Evolutionary conservation across 306 rosid genomes (phyloP).

Genomic region (Castanospermum australe): DNA sequence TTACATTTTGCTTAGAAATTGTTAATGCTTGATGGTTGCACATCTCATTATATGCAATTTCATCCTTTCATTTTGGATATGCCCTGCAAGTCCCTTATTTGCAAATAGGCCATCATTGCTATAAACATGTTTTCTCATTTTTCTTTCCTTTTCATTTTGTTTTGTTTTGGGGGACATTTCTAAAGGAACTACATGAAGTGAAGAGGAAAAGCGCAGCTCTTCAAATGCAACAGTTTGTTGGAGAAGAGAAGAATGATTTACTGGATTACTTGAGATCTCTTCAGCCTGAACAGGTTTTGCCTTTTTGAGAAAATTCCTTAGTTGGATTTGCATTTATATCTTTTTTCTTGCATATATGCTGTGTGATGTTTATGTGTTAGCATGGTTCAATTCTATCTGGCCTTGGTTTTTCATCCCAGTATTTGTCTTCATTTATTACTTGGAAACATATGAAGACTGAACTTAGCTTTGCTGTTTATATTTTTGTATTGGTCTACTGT

Average conservation of each 20-base stretch:
- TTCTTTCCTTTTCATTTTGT: background rate
- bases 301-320: background rate
- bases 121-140: conserved; percentile 10
- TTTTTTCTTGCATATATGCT: background rate
- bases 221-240: conserved; percentile 95
- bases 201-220: conserved; percentile 93
- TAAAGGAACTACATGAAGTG: conserved; percentile 78
- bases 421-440: conserved; percentile 20
- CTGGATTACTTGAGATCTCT: conserved; percentile 93
- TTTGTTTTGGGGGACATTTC: conserved; percentile 17
- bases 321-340: background rate
- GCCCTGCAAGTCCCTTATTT: background rate
- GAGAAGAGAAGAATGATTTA: conserved; percentile 91
- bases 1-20: conserved; percentile 1
- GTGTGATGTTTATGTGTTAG: background rate
- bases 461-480: background rate
- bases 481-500: background rate
- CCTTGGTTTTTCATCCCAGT: conserved; percentile 12
- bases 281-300: conserved; percentile 84
- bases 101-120: background rate
- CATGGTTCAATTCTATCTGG: background rate
- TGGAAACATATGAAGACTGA: background rate
- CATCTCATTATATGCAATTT: conserved; percentile 2
- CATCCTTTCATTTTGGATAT: background rate
- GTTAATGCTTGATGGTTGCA: background rate